A percentile compares a stretch with the other conserved stretches of the same genome.
Evolutionary conservation across 1,284 basidiomycete genomes (phyloP).

Genomic region (Pseudozyma sp.): DNA sequence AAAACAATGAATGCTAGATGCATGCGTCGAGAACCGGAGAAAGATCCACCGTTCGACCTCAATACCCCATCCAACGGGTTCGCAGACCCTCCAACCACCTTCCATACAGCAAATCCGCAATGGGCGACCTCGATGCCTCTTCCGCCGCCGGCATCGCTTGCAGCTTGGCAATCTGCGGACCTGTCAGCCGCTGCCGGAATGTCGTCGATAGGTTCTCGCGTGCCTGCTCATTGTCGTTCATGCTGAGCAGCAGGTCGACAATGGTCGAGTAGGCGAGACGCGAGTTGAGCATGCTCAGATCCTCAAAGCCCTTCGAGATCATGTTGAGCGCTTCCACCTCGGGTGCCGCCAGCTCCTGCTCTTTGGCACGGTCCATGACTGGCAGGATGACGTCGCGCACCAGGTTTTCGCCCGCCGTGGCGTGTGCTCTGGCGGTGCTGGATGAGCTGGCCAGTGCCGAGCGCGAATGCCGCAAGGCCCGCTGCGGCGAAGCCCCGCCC

Average conservation of each 20-base stretch:
- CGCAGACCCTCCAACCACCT: conserved; percentile 89
- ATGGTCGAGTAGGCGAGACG: conserved; percentile 85
- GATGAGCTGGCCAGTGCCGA: conserved; percentile 37
- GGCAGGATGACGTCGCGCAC: conserved; percentile 59
- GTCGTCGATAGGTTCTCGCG: conserved; percentile 48
- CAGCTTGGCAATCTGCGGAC: conserved; percentile 32
- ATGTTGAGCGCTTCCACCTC: conserved; percentile 90
- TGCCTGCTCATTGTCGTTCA: conserved; percentile 74
- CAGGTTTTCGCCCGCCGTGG: conserved; percentile 43
- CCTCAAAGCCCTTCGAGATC: conserved; percentile 86
- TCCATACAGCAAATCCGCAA: conserved; percentile 92
- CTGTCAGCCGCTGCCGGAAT: conserved; percentile 45
- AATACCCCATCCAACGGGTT: conserved; percentile 60
- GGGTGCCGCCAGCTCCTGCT: conserved; percentile 82
- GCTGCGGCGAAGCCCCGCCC: conserved; percentile 12
- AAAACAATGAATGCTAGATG: conserved; percentile 4
- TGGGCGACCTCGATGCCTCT: conserved; percentile 74
- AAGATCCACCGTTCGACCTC: neutral
- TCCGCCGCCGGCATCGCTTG: conserved; percentile 30
- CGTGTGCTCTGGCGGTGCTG: conserved; percentile 39
- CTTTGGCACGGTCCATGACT: conserved; percentile 54
- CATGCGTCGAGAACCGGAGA: conserved; percentile 2
- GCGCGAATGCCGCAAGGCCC: conserved; percentile 36
- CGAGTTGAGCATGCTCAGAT: conserved; percentile 83
- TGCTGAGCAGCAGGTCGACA: conserved; percentile 86